Percentiles rank a stretch among this genome's conserved stretches.
phyloP scores from a whole-genome alignment of 1,139 yeast genomes.

The Geotrichum reessii region DNA sequence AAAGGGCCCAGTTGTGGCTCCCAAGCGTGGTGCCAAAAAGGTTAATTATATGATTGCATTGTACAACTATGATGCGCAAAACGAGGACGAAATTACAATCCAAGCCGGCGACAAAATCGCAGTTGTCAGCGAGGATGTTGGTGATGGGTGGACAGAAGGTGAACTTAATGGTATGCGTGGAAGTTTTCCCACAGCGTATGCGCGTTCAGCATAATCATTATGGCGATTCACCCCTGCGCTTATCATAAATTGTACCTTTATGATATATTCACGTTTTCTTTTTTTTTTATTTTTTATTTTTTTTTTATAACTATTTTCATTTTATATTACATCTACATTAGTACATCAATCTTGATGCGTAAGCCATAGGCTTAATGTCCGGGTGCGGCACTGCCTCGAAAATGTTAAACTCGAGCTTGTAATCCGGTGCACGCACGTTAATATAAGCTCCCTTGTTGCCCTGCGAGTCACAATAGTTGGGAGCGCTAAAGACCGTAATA shows the following conservation, averaged over 20 bases:
- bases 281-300: background rate
- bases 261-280: background rate
- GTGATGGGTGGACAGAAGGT: slow-evolving; percentile 97
- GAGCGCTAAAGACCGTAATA: slow-evolving; percentile 93
- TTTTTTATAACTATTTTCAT: background rate
- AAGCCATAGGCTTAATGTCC: slow-evolving; percentile 90
- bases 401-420: slow-evolving; percentile 49
- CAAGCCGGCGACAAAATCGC: slow-evolving; percentile 70
- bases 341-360: slow-evolving; percentile 45
- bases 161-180: slow-evolving; percentile 70
- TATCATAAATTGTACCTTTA: background rate
- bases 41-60: slow-evolving; percentile 65
- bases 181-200: slow-evolving; percentile 78
- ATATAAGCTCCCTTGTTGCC: slow-evolving; percentile 89
- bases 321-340: slow-evolving; percentile 14
- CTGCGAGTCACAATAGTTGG: slow-evolving; percentile 90
- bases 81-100: slow-evolving; percentile 73
- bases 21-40: slow-evolving; percentile 65
- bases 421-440: slow-evolving; percentile 55
- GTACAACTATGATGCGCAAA: slow-evolving; percentile 76
- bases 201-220: slow-evolving; percentile 18
- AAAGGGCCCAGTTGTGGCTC: slow-evolving; percentile 77
- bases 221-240: background rate
- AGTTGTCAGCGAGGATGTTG: slow-evolving; percentile 66
- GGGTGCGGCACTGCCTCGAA: slow-evolving; percentile 89